Evolutionary conservation across 2,329 filamentous ascomycete genomes (phyloP), one percentile per base, ranked within the genome.

Genomic region (Penicillium palitans): DNA sequence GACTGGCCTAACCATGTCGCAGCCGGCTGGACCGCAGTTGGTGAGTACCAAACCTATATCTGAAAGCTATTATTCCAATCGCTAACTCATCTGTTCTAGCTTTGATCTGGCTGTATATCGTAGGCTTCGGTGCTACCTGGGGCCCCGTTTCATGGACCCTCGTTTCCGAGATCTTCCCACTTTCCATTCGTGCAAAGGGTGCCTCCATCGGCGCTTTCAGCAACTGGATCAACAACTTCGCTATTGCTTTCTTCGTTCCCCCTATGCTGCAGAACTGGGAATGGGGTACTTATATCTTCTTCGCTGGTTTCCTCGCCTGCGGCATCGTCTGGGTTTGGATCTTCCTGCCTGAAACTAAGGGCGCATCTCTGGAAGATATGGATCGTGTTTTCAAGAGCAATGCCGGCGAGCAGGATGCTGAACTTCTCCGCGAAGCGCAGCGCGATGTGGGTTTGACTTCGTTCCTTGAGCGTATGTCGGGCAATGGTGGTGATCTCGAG

Each of bases 301-400:
- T 72, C 27, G 68, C 66, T 3, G 67, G n/a, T 5, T 69, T 69
- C 56, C 61, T 70, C 4, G 55, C 58, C 0, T 61, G 61, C 2
- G 68, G 66, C 7, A 68, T 70, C 3, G 53, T 59, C 25, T 70
- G 69, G 68, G 67, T 71, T 4, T 70, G 59, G 47, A 66, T 69
- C 55, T 70, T 65, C 62, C 77, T 88, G 68, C 86, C 83, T 2
- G 78, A 78, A 6, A 83, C 84, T 62, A 85, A 87, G 76, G 81
- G 83, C 76, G 77, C 76, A 61, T 76, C 80, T 55, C 80, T 87
- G 27, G 79, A 82, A 63, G 82, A 86, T 69, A 76, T 78, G 66
- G 82, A 85, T 64, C 74, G 59, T 5, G 72, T 76, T 25, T 70
- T 77, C 21, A 60, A 63, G 1, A 66, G 63, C 13, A 65, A 71